Evolutionary conservation across 73 alveolate genomes (phyloP), one percentile per base, ranked within the genome.

Genomic region (Tetrahymena elliotti): DNA sequence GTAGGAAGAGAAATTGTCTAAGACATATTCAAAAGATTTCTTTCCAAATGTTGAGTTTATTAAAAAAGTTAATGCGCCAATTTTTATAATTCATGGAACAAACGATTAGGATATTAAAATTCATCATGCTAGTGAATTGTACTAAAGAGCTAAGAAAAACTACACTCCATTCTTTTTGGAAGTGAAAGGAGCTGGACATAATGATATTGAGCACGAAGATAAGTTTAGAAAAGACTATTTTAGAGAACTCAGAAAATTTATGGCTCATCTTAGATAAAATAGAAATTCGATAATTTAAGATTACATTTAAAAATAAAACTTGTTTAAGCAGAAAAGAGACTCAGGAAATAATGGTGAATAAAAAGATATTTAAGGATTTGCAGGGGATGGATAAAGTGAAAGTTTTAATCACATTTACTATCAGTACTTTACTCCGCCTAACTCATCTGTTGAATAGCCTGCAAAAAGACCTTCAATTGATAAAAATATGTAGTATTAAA

Each of bases 11-110:
- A 31, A n/a, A 68, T 4, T 68, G 34, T 6, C 16, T 22, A 68
- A 68, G 20, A 68, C 88, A 0, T 31, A 68, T 68, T n/a, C 20
- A 6, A 68, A 68, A 18, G 97, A 97, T 53, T 38, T 96, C 34
- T 97, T 96, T 52, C 84, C 95, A 5, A 97, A 97, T 93, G 27
- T 93, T 41, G 96, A 94, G 33, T 39, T 94, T 33, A 94, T 97
- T 83, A 84, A 83, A 33, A 31, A 84, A 20, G 93, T 97, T 1
- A 38, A 37, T 35, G 96, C 97, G 6, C 98, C 98, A 16, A 35
- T 97, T 10, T 93, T 93, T 27, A 94, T 96, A 0, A 33, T 97
- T 11, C 98, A 97, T 92, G 98, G 98, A 40, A 34, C 52, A 12
- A 93, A 94, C 24, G 98, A 97, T 53, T 33, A 92, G 22, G 93